A percentile compares a stretch with the other conserved stretches of the same genome.
These are phyloP conservation scores for Penicillium ucsense DNA, from an alignment of 495 filamentous ascomycete genomes.

Conservation along the genomic window DNA sequence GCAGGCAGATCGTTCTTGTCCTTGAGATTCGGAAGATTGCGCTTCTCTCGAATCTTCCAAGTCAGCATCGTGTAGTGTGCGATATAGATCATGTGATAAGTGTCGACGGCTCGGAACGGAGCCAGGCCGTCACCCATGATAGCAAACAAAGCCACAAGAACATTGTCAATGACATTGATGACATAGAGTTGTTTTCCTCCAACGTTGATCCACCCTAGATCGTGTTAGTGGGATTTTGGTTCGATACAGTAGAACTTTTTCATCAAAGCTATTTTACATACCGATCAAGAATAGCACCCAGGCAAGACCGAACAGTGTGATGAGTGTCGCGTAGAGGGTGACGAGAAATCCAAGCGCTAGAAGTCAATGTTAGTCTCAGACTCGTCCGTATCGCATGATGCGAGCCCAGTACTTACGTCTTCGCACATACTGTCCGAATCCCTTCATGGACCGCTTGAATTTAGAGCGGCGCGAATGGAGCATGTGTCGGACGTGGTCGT, in stretches of 20 bases:
- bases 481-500: constrained; percentile 76
- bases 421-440: constrained; percentile 64
- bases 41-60: constrained; percentile 57
- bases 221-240: not conserved
- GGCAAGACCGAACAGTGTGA: constrained; percentile 69
- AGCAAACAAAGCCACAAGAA: constrained; percentile 68
- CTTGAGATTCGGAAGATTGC: constrained; percentile 50
- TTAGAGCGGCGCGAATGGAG: constrained; percentile 66
- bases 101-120: constrained; percentile 68
- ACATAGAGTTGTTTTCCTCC: constrained; percentile 57
- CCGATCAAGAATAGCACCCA: constrained; percentile 81
- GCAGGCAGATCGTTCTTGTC: constrained; percentile 65
- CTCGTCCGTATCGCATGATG: not conserved
- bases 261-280: constrained; percentile 4
- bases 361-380: not conserved
- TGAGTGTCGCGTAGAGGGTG: constrained; percentile 68
- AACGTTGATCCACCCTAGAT: constrained; percentile 66
- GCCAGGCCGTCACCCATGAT: constrained; percentile 69
- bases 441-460: constrained; percentile 65
- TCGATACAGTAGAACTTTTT: not conserved
- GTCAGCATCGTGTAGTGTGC: constrained; percentile 58
- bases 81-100: constrained; percentile 72
- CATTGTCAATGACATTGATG: constrained; percentile 67
- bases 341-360: constrained; percentile 62
- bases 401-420: constrained; percentile 38